Conservation (phyloP, 768 basidiomycete species). For the Scleroderma citrinum region DNA sequence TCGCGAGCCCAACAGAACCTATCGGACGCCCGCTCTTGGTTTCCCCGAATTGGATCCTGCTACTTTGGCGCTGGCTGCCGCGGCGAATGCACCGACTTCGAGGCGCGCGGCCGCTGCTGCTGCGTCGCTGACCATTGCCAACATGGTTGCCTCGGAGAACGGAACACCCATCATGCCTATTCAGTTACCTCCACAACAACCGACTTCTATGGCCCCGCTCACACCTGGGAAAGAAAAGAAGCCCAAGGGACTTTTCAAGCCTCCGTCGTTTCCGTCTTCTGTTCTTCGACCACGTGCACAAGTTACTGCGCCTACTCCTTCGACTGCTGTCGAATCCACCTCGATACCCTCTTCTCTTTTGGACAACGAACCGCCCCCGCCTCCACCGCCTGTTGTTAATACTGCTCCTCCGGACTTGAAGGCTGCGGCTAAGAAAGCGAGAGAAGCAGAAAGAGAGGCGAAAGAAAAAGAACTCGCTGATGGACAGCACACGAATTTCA, state of each 20-base stretch:
- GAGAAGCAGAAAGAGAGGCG: slow-evolving; percentile 75
- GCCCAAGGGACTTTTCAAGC: slow-evolving; percentile 66
- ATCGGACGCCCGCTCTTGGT: slow-evolving; percentile 82
- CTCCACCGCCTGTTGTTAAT: slow-evolving; percentile 35
- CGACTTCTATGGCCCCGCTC: slow-evolving; percentile 28
- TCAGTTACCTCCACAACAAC: slow-evolving; percentile 38
- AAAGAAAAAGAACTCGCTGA: slow-evolving; percentile 81
- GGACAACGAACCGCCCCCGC: slow-evolving; percentile 41
- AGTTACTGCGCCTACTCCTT: slow-evolving; percentile 53
- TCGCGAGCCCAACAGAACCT: slow-evolving; percentile 87
- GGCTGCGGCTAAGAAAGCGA: slow-evolving; percentile 52
- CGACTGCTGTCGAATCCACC: slow-evolving; percentile 62
- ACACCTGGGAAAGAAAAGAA: slow-evolving; percentile 57
- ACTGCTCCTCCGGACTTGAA: slow-evolving; percentile 41
- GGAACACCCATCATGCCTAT: slow-evolving; percentile 51
- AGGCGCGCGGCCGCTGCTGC: slow-evolving; percentile 84
- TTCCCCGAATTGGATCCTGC: slow-evolving; percentile 76
- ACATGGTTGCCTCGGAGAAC: slow-evolving; percentile 90
- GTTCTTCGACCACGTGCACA: slow-evolving; percentile 58
- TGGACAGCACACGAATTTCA: slow-evolving; percentile 74
- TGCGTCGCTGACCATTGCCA: slow-evolving; percentile 79
- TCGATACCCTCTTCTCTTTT: slow-evolving; percentile 49
- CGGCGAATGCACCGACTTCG: slow-evolving; percentile 62
- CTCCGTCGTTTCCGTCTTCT: slow-evolving; percentile 49
- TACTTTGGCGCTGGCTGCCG: slow-evolving; percentile 58